Evolutionary conservation across 441 rosid species (phyloP).

Genomic region (Macaranga tanarius): DNA sequence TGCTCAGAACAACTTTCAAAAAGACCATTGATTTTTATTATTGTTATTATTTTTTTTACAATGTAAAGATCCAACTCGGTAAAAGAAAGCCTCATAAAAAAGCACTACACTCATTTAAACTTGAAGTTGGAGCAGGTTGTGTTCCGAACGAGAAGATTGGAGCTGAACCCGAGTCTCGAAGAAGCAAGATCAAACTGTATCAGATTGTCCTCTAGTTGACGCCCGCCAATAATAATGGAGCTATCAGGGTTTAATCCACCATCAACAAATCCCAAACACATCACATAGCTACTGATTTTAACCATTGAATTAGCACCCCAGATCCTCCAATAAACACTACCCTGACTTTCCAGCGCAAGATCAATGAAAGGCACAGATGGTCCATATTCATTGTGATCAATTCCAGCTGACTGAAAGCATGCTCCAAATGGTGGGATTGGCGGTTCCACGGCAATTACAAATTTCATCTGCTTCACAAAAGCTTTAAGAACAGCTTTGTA

Average conservation of each 20-base stretch:
- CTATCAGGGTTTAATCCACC: conserved; percentile 35
- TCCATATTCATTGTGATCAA: conserved; percentile 23
- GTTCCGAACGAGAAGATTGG: conserved; percentile 25
- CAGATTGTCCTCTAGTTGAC: conserved; percentile 39
- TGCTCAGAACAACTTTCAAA: too few relatives aligned
- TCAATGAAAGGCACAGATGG: conserved; percentile 36
- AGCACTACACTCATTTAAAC: conserved; percentile 1
- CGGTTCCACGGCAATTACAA: conserved; percentile 13
- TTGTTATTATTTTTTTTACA: too few relatives aligned
- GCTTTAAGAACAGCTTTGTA: conserved; percentile 32
- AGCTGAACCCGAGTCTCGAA: conserved; percentile 39
- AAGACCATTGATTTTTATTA: too few relatives aligned
- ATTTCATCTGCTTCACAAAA: conserved; percentile 23
- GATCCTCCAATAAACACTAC: conserved; percentile 28
- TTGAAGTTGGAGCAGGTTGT: conserved; percentile 39
- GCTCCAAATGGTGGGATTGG: conserved; percentile 32
- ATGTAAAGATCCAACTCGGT: too few relatives aligned
- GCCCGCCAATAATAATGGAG: conserved; percentile 42
- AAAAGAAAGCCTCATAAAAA: too few relatives aligned
- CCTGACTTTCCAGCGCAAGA: conserved; percentile 28
- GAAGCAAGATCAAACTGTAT: conserved; percentile 40
- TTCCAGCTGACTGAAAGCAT: conserved; percentile 26
- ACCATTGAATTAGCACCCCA: conserved; percentile 47
- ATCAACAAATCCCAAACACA: conserved; percentile 46
- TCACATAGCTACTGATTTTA: conserved; percentile 19